Evolutionary conservation across 305 asterid genomes (phyloP).

Genomic region (Solanum hybrid): DNA sequence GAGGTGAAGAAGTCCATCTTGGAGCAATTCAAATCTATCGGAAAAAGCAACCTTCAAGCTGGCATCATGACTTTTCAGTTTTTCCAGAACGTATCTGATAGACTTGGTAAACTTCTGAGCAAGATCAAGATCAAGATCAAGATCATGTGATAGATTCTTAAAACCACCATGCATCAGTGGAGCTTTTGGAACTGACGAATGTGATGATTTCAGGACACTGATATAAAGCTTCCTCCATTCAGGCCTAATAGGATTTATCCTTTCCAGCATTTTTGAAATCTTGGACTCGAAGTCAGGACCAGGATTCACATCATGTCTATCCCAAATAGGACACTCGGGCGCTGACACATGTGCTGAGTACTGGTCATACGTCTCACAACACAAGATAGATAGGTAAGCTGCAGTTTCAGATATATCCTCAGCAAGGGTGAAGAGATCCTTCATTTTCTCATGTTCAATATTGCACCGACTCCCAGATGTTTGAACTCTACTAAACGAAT

Average conservation of each 20-base stretch:
- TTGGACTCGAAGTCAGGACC: neutral
- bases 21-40: neutral
- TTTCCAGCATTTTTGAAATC: neutral
- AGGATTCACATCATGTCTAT: neutral
- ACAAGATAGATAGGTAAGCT: neutral
- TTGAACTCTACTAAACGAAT: neutral
- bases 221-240: neutral
- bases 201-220: neutral
- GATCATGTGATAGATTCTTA: neutral
- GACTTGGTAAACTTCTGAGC: neutral
- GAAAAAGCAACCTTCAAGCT: neutral
- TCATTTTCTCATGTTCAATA: neutral
- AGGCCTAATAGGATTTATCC: neutral
- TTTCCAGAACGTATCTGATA: neutral
- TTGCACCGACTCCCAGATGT: neutral
- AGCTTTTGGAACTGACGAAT: neutral
- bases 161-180: neutral
- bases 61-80: neutral
- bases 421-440: neutral
- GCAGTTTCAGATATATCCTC: neutral
- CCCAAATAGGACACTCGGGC: neutral
- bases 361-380: neutral
- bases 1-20: neutral
- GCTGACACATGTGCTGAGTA: neutral
- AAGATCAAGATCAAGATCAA: neutral